These are phyloP conservation scores for Irpex sp. DNA, from an alignment of 1,284 basidiomycete species.

Conservation along the genomic window DNA sequence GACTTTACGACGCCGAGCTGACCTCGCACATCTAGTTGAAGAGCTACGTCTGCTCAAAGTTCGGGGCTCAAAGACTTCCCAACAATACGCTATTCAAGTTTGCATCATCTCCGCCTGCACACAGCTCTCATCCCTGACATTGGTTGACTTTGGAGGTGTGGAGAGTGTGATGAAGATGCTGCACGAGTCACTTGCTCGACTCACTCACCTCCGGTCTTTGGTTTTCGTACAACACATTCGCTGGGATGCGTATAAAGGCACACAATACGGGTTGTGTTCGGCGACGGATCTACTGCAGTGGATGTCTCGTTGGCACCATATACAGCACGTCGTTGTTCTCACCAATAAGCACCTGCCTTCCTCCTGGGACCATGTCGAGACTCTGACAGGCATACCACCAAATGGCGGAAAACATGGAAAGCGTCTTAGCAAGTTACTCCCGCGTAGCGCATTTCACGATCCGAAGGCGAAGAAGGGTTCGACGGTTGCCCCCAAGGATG, in stretches of 20 bases:
- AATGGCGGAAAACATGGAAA: too few species aligned
- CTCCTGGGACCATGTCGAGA: too few species aligned
- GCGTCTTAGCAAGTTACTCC: too few species aligned
- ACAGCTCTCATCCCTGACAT: not conserved
- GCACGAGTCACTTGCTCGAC: not conserved
- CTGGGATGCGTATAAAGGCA: not conserved
- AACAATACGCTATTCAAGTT: not conserved
- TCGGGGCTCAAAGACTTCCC: not conserved
- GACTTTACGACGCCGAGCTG: not conserved
- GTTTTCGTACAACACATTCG: not conserved
- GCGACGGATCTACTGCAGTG: not conserved
- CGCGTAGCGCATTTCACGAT: too few species aligned
- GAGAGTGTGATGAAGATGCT: too few species aligned
- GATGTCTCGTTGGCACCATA: not conserved
- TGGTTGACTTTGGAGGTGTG: too few species aligned
- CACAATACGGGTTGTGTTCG: not conserved
- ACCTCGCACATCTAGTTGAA: not conserved
- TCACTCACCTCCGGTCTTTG: not conserved
- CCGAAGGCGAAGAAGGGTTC: too few species aligned
- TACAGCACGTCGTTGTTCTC: not conserved
- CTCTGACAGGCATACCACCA: too few species aligned
- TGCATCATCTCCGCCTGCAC: not conserved
- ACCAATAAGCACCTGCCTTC: not conserved
- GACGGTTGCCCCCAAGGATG: too few species aligned
- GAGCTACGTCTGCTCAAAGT: not conserved